Evolutionary conservation across 257 asterid species (phyloP), one percentile per base, ranked within the genome.

Genomic region (Eucommia ulmoides): DNA sequence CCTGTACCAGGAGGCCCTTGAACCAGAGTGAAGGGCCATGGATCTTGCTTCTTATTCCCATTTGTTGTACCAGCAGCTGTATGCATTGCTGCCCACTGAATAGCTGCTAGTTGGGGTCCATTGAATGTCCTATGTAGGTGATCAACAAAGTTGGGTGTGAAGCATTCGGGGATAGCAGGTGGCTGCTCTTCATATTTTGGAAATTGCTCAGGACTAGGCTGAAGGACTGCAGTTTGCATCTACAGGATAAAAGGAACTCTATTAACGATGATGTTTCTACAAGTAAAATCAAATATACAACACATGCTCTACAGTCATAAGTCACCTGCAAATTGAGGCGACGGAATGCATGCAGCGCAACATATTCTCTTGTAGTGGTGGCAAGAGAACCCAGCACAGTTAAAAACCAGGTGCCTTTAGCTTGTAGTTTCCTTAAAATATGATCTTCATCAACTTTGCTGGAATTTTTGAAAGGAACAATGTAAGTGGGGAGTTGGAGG

Each of bases 1-100:
- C 99, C 99, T 44, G 99, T 91, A 33, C 99, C 99, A 33, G 99
- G 99, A 23, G 99, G 99, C 33, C 99, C 99, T 69, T 91, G 99
- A 53, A 91, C 99, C 60, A 91, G 64, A 42, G 99, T 91, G 65
- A 91, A 91, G 19, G 99, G 96, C 95, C 99, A 91, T 18, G 95
- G 97, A 22, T 88, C 97, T 73, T 85, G 95, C 68, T 79, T 91
- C 78, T 81, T 91, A 22, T 88, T 60, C 19, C 78, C 96, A 82
- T 67, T 78, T 41, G 89, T 74, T 46, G 94, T 82, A 45, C 99
- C 99, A 35, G 99, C 96, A 33, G 96, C 94, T 49, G 98, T 89
- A 71, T 89, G 96, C 59, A 63, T 89, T 20, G 96, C 98, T 24
- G 98, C 98, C 98, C 98, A 89, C 55, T 89, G 98, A 63, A 89